Conservation (phyloP, 2,329 filamentous ascomycete genomes). For the Penicillium fuscoglaucum region DNA sequence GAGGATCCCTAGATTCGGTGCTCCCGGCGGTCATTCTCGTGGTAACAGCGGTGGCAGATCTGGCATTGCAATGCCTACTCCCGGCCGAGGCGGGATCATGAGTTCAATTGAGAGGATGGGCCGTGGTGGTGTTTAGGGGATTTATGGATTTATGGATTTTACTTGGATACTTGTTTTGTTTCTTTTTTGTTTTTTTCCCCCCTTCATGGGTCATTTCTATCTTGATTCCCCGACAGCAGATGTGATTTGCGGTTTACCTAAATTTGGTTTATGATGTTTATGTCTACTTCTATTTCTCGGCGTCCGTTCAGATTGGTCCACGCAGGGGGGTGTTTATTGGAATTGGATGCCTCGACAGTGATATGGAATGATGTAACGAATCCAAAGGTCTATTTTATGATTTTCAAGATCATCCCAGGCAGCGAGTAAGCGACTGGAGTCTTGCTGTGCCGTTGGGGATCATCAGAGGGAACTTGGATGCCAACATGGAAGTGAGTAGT, state of each 20-base stretch:
- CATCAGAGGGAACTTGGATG: not conserved
- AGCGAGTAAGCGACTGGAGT: not conserved
- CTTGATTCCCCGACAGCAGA: slow-evolving; percentile 1
- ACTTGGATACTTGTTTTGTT: not conserved
- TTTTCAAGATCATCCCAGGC: not conserved
- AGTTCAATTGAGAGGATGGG: slow-evolving; percentile 88
- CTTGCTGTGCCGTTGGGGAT: no score
- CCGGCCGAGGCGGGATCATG: slow-evolving; percentile 66
- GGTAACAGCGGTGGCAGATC: slow-evolving; percentile 41
- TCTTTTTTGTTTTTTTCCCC: not conserved
- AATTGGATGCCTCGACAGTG: not conserved
- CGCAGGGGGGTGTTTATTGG: not conserved
- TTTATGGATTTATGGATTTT: not conserved
- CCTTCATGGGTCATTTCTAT: not conserved
- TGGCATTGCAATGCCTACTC: slow-evolving; percentile 39
- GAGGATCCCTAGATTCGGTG: slow-evolving; percentile 35
- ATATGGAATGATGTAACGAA: slow-evolving; percentile 2
- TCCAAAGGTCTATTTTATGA: not conserved
- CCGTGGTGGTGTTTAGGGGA: slow-evolving; percentile 40
- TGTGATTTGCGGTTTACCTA: not conserved
- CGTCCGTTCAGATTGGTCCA: not conserved
- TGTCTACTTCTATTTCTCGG: slow-evolving; percentile 1
- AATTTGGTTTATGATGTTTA: slow-evolving; percentile 4
- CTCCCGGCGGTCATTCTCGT: slow-evolving; percentile 31
- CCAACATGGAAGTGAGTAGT: not conserved